These are phyloP conservation scores for Coemansia sp. DNA, from an alignment of 192 early-diverging fungal species.

Conservation along the genomic window DNA sequence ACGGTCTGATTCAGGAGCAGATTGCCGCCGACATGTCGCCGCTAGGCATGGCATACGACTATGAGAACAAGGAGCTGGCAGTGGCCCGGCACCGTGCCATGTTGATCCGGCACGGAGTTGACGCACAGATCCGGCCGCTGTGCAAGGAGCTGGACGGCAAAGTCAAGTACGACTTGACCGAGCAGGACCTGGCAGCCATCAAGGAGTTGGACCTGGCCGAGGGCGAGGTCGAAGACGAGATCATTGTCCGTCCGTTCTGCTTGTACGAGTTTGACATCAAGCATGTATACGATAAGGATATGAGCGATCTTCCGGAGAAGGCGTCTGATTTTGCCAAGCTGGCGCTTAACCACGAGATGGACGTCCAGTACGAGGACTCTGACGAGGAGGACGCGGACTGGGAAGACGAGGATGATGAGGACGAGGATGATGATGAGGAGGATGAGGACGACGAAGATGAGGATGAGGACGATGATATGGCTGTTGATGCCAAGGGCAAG, in stretches of 20 bases:
- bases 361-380: constrained; percentile 46
- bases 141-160: constrained; percentile 51
- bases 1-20: constrained; percentile 47
- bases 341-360: constrained; percentile 55
- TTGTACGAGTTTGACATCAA: constrained; percentile 51
- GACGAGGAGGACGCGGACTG: constrained; percentile 44
- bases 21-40: constrained; percentile 50
- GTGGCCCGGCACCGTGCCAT: constrained; percentile 50
- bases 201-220: constrained; percentile 40
- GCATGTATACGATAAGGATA: constrained; percentile 46
- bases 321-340: constrained; percentile 46
- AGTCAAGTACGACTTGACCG: constrained; percentile 50
- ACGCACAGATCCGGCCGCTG: constrained; percentile 36
- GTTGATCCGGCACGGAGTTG: constrained; percentile 37
- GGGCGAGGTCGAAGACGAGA: constrained; percentile 49
- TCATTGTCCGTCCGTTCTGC: constrained; percentile 52
- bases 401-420: constrained; percentile 40
- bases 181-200: constrained; percentile 42
- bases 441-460: constrained; percentile 19
- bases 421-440: constrained; percentile 27
- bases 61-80: constrained; percentile 39
- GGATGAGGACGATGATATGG: constrained; percentile 10
- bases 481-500: constrained; percentile 14
- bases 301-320: constrained; percentile 44
- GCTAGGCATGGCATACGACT: constrained; percentile 32